A percentile compares a stretch with the other conserved stretches of the same genome.
phyloP scores from a whole-genome alignment of 768 basidiomycete species.

The Trametes sanguinea region DNA sequence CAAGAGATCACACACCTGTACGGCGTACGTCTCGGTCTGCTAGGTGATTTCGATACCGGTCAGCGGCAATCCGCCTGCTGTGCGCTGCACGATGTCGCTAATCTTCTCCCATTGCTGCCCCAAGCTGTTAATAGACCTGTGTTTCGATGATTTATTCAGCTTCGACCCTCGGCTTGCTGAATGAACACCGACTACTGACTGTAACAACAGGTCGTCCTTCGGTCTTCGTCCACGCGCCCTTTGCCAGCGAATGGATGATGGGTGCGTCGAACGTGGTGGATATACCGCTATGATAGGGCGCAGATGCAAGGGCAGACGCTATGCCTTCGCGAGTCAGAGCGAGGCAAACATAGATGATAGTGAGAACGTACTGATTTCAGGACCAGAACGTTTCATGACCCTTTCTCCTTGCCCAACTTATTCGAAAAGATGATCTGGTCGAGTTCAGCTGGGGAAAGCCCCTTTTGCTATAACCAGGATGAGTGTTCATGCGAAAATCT shows the following conservation, averaged over 20 bases:
- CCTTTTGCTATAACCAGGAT: slow-evolving; percentile 43
- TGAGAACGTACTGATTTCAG: slow-evolving; percentile 64
- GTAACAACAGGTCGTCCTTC: slow-evolving; percentile 69
- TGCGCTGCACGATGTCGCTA: slow-evolving; percentile 66
- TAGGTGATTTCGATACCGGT: slow-evolving; percentile 84
- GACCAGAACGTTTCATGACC: slow-evolving; percentile 76
- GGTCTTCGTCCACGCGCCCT: slow-evolving; percentile 69
- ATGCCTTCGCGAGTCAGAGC: slow-evolving; percentile 12
- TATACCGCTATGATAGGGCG: slow-evolving; percentile 85
- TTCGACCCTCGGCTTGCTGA: not conserved
- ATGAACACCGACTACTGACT: slow-evolving; percentile 45
- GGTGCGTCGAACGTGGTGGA: slow-evolving; percentile 70
- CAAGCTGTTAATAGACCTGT: slow-evolving; percentile 65
- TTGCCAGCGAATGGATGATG: slow-evolving; percentile 70
- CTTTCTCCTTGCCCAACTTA: slow-evolving; percentile 56
- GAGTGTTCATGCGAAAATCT: no score
- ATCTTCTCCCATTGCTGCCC: slow-evolving; percentile 86
- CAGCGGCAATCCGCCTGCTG: slow-evolving; percentile 81
- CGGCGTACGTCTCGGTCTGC: slow-evolving; percentile 64
- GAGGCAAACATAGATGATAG: not conserved
- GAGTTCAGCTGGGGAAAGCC: slow-evolving; percentile 57
- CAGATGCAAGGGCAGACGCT: slow-evolving; percentile 69
- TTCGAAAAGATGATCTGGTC: slow-evolving; percentile 69
- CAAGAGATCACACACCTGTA: slow-evolving; percentile 43
- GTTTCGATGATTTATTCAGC: not conserved